Evolutionary conservation across 2,329 filamentous ascomycete genomes (phyloP), one percentile per base, ranked within the genome.

Genomic region (Colletotrichum euphorbiae): DNA sequence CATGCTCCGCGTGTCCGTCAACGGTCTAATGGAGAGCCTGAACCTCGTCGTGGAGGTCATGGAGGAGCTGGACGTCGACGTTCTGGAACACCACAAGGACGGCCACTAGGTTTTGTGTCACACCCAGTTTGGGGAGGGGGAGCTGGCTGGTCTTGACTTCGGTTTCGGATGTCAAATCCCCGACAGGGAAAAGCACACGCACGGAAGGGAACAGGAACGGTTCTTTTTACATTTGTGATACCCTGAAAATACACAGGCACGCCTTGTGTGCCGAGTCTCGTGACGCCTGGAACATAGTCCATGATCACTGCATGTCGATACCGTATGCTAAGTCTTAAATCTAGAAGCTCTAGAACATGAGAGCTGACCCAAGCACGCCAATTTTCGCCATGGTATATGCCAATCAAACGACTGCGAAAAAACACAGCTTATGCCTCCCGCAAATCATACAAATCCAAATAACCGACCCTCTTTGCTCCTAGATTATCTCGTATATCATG

Each of bases 1-100:
- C 73, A 98, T 98, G 95, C 85, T 99, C 66, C 90, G 96, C 50
- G 96, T 99, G 2, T 93, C 95, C 3, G 94, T 98, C 64, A 98
- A 98, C 80, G 93, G 94, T 9, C 98, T 98, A 79, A 94, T 98
- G 85, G 95, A 98, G 75, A 97, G 91, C 73, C 79, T 98, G 63
- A 89, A 89, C 59, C 89, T 98, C 5, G 91, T 98, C 1, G 79
- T 98, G 46, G 92, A 94, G 62, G 92, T 97, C 15, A 97, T 98
- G 92, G 90, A 93, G 78, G 91, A 97, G 77, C 80, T 98, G 74
- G 95, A 98, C 79, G 88, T 90, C 28, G 94, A 98, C 81, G 91
- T 96, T 2, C 77, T 97, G 43, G 87, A 77, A 51, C 55, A 67
- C 19, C 43, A 36, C 15, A 46, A 15, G 42, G 42, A 60, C 17